phyloP scores from a whole-genome alignment of 176 grass and related monocot species.

The Oryza rufipogon region DNA sequence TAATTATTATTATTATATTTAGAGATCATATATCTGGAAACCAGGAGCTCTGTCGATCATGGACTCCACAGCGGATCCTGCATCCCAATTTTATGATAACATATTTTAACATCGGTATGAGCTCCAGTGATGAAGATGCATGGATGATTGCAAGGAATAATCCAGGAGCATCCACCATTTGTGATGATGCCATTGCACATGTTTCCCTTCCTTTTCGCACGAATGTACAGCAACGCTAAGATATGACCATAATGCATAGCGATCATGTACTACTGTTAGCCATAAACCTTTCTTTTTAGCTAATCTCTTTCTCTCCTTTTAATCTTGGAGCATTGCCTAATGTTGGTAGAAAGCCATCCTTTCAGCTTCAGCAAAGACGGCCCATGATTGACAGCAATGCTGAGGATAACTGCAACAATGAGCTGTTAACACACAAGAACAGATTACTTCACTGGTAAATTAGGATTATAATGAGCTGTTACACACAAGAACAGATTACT shows the following conservation, averaged over 20 bases:
- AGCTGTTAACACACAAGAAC: background rate
- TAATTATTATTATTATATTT: too few species aligned
- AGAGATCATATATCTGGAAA: background rate
- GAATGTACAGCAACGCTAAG: background rate
- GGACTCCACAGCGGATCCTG: background rate
- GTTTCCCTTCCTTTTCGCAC: background rate
- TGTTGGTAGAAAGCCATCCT: conserved; percentile 15
- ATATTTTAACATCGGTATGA: background rate
- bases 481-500: background rate
- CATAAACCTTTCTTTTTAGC: background rate
- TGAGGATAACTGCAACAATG: background rate
- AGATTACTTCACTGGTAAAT: background rate
- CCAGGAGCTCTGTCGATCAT: background rate
- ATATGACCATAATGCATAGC: background rate
- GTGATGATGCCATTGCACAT: conserved; percentile 9
- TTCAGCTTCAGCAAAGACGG: conserved; percentile 13
- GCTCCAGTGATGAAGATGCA: background rate
- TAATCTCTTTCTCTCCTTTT: background rate
- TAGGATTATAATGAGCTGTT: background rate
- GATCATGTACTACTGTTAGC: background rate
- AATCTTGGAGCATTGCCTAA: background rate
- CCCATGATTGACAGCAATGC: background rate
- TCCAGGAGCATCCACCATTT: background rate
- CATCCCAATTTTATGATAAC: background rate
- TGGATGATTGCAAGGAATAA: background rate